A percentile compares a stretch with the other conserved stretches of the same genome.
phyloP scores from a whole-genome alignment of 1,284 basidiomycete species.

The Hortiboletus rubellus region DNA sequence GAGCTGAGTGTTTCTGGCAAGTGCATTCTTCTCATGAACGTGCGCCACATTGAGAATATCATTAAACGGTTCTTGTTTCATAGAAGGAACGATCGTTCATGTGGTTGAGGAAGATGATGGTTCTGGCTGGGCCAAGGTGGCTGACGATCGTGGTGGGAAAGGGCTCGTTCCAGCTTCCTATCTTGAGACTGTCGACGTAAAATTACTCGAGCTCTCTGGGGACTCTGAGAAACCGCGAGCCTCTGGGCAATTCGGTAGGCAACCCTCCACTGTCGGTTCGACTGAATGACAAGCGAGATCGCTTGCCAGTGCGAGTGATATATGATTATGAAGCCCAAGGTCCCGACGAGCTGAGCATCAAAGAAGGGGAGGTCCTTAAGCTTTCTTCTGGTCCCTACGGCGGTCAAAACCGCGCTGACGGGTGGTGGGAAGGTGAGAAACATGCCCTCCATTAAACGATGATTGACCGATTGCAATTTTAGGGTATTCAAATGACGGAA shows the following conservation, averaged over 20 bases:
- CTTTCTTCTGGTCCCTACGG: slow-evolving; percentile 60
- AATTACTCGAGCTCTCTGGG: slow-evolving; percentile 16
- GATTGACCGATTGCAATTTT: slow-evolving; percentile 30
- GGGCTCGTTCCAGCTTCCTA: slow-evolving; percentile 82
- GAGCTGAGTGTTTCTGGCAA: slow-evolving; percentile 67
- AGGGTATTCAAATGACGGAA: slow-evolving; percentile 62
- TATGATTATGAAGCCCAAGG: slow-evolving; percentile 70
- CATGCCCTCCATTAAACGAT: slow-evolving; percentile 12
- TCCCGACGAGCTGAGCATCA: slow-evolving; percentile 65
- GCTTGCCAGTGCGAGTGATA: slow-evolving; percentile 59
- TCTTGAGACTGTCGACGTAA: slow-evolving; percentile 45
- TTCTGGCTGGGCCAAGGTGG: slow-evolving; percentile 83
- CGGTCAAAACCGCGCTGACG: slow-evolving; percentile 66
- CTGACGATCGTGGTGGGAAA: slow-evolving; percentile 52
- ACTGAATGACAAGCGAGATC: slow-evolving; percentile 8
- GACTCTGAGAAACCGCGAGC: slow-evolving; percentile 26
- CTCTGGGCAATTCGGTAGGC: slow-evolving; percentile 51
- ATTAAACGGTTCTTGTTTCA: slow-evolving; percentile 13
- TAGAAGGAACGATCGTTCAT: slow-evolving; percentile 61
- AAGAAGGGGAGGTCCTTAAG: slow-evolving; percentile 60
- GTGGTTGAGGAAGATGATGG: slow-evolving; percentile 78
- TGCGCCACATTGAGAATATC: slow-evolving; percentile 1
- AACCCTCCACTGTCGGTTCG: not conserved
- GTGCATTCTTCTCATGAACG: slow-evolving; percentile 22
- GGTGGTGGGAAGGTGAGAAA: slow-evolving; percentile 78